These are phyloP conservation scores for Juglanconis sp. DNA, from an alignment of 2,329 filamentous ascomycete genomes.

Conservation along the genomic window DNA sequence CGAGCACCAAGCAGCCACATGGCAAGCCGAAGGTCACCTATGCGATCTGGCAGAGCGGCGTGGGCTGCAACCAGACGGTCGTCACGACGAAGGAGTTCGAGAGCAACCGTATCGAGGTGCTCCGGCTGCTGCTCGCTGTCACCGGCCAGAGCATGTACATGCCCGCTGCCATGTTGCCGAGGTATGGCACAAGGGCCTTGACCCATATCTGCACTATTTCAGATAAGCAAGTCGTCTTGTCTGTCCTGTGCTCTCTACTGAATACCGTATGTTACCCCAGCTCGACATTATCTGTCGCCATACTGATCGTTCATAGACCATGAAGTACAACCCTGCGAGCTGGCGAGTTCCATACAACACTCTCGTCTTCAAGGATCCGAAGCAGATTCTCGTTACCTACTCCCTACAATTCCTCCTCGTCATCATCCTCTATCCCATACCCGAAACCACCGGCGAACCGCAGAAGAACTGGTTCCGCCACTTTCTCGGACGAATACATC, in stretches of 20 bases:
- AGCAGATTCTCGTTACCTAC: slow-evolving; percentile 87
- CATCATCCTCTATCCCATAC: slow-evolving; percentile 81
- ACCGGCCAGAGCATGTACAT: slow-evolving; percentile 93
- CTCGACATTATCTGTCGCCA: background rate
- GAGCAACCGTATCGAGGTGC: slow-evolving; percentile 85
- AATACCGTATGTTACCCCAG: slow-evolving; percentile 66
- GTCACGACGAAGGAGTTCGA: slow-evolving; percentile 89
- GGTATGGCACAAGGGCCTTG: slow-evolving; percentile 76
- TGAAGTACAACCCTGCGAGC: slow-evolving; percentile 92
- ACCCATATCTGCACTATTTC: slow-evolving; percentile 85
- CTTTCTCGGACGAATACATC: slow-evolving; percentile 83
- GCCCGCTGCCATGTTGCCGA: slow-evolving; percentile 73
- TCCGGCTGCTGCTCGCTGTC: slow-evolving; percentile 80
- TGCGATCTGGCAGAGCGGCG: slow-evolving; percentile 96
- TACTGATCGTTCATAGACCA: slow-evolving; percentile 53
- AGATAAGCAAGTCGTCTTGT: slow-evolving; percentile 89
- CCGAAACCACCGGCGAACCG: slow-evolving; percentile 64
- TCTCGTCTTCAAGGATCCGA: slow-evolving; percentile 85
- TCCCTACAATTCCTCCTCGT: slow-evolving; percentile 87
- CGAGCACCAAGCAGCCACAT: slow-evolving; percentile 68
- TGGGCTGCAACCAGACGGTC: slow-evolving; percentile 88
- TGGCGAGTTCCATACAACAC: slow-evolving; percentile 96
- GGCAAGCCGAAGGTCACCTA: slow-evolving; percentile 81
- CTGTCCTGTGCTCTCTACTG: slow-evolving; percentile 83
- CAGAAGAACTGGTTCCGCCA: slow-evolving; percentile 93